Percentiles rank a stretch among this genome's conserved stretches.
Evolutionary conservation across 352 stramenopile genomes (phyloP).

Genomic region (Aphanomyces cochlioides): DNA sequence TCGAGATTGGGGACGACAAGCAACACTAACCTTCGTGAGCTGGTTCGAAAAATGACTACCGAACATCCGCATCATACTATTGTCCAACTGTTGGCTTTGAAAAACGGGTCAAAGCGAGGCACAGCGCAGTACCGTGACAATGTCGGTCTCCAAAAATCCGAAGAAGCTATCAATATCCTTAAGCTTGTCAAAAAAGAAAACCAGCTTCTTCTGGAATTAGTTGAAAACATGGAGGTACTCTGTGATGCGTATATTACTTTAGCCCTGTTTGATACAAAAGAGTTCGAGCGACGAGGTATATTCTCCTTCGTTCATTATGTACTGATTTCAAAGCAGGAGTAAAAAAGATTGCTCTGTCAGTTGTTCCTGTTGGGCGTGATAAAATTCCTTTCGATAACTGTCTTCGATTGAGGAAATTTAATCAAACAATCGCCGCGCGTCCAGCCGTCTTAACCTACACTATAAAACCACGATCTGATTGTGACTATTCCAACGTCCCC

Average conservation of each 20-base stretch:
- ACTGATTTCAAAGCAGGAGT: conserved; percentile 27
- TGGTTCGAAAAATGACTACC: conserved; percentile 91
- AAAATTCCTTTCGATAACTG: conserved; percentile 64
- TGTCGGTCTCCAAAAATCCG: conserved; percentile 69
- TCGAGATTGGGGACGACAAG: conserved; percentile 79
- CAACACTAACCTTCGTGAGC: conserved; percentile 69
- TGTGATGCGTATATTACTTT: conserved; percentile 74
- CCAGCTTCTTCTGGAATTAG: conserved; percentile 49
- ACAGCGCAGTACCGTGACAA: conserved; percentile 74
- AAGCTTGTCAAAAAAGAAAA: conserved; percentile 60
- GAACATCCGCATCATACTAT: conserved; percentile 97
- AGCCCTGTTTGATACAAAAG: conserved; percentile 72
- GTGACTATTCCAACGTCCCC: conserved; percentile 80
- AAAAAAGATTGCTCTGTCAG: conserved; percentile 70
- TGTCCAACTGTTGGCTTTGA: conserved; percentile 92
- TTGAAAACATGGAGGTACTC: conserved; percentile 73
- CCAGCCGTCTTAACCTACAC: conserved; percentile 72
- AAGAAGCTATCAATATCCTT: conserved; percentile 44
- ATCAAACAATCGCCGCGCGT: conserved; percentile 38
- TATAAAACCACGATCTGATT: conserved; percentile 59
- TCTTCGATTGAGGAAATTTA: conserved; percentile 44
- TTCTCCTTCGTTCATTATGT: not conserved
- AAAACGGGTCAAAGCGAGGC: conserved; percentile 88
- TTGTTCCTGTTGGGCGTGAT: conserved; percentile 32
- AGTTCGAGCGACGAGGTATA: conserved; percentile 50